Evolutionary conservation across 495 filamentous ascomycete genomes (phyloP).

Genomic region (Hypoxylon cercidicola): DNA sequence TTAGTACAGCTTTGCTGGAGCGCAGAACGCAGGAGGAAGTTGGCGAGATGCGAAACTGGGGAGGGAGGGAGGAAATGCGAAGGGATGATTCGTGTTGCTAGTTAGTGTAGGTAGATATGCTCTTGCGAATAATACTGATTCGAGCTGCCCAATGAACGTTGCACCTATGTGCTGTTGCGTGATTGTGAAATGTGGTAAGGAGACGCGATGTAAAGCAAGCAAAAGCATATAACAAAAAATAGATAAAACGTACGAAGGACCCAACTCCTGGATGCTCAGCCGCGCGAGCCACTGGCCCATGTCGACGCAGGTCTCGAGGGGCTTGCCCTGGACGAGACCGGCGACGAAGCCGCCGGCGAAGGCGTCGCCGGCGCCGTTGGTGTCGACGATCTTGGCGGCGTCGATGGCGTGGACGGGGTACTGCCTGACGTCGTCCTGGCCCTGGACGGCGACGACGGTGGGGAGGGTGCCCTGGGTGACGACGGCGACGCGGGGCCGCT

Average conservation of each 20-base stretch:
- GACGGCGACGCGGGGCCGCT: slow-evolving; percentile 81
- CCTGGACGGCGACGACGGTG: slow-evolving; percentile 80
- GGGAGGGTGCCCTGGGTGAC: slow-evolving; percentile 94
- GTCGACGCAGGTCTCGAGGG: slow-evolving; percentile 78
- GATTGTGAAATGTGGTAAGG: not conserved
- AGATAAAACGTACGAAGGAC: slow-evolving; percentile 87
- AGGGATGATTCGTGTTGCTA: too few relatives aligned
- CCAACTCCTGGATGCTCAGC: slow-evolving; percentile 90
- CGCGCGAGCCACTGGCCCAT: slow-evolving; percentile 96
- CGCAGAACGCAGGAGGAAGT: too few relatives aligned
- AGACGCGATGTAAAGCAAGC: not conserved
- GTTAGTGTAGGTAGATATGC: too few relatives aligned
- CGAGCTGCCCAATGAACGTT: too few relatives aligned
- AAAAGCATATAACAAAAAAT: too few relatives aligned
- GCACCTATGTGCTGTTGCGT: too few relatives aligned
- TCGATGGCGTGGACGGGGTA: slow-evolving; percentile 82
- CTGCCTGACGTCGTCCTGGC: slow-evolving; percentile 75
- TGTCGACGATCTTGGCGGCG: slow-evolving; percentile 84
- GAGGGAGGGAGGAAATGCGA: too few relatives aligned
- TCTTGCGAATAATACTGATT: too few relatives aligned
- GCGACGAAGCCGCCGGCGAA: slow-evolving; percentile 95
- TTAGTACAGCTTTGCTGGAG: slow-evolving; percentile 1
- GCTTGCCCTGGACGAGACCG: slow-evolving; percentile 84
- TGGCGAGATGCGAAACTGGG: too few relatives aligned
- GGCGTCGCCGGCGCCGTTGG: slow-evolving; percentile 96